Conservation (phyloP, 179 eudicot genomes). For the Vitellaria paradoxa region DNA sequence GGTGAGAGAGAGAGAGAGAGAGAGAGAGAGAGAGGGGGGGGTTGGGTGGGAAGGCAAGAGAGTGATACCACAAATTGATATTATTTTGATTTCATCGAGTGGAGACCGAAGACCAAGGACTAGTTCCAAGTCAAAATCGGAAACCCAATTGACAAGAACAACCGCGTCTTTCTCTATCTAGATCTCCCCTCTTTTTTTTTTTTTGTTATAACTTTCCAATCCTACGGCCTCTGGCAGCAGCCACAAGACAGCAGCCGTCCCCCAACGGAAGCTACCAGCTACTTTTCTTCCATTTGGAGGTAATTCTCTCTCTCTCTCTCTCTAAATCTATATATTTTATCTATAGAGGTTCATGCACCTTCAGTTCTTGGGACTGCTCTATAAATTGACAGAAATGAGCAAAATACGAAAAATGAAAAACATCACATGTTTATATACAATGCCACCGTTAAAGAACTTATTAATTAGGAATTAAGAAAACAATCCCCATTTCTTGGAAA, state of each 20-base stretch:
- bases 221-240: not conserved
- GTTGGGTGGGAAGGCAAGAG: not conserved
- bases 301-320: not conserved
- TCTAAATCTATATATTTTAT: too few species aligned
- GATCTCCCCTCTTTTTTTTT: too few species aligned
- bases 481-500: too few species aligned
- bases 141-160: not conserved
- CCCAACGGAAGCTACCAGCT: not conserved
- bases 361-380: too few species aligned
- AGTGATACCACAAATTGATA: not conserved
- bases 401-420: too few species aligned
- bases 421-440: too few species aligned
- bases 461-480: too few species aligned
- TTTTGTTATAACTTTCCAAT: not conserved
- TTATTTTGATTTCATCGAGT: not conserved
- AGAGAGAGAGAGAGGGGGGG: not conserved
- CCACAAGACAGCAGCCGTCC: conserved; percentile 5
- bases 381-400: too few species aligned
- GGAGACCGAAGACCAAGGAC: not conserved
- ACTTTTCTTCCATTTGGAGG: not conserved
- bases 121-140: conserved; percentile 19
- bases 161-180: not conserved
- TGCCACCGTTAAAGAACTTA: too few species aligned
- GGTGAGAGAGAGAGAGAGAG: conserved; percentile 10
- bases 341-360: too few species aligned